phyloP scores from a whole-genome alignment of 768 basidiomycete species.

The Amanita jacksonii region DNA sequence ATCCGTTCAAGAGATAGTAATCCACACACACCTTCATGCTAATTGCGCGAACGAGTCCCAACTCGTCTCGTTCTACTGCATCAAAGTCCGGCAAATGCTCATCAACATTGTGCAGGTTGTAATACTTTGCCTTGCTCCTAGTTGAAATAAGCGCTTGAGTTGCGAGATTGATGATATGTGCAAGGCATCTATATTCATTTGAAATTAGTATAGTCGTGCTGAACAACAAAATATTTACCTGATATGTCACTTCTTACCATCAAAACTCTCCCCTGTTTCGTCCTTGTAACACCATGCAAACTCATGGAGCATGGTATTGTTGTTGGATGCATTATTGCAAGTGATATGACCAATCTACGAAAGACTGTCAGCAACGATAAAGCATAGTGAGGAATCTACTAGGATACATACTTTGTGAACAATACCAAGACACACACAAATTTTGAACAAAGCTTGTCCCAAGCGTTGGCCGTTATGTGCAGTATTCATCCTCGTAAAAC shows the following conservation, averaged over 20 bases:
- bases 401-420: conserved; percentile 18
- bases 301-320: background rate
- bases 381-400: background rate
- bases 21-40: conserved; percentile 15
- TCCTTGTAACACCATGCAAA: background rate
- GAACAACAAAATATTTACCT: background rate
- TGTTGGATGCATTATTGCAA: background rate
- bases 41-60: conserved; percentile 19
- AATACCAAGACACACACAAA: conserved; percentile 19
- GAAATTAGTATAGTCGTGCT: too few relatives aligned
- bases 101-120: conserved; percentile 14
- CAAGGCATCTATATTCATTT: conserved; percentile 16
- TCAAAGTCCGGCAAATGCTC: conserved; percentile 10
- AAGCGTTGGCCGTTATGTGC: conserved; percentile 27
- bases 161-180: too few relatives aligned
- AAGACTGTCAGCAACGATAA: background rate
- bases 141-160: conserved; percentile 22
- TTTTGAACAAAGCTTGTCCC: conserved; percentile 23
- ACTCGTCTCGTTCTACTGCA: conserved; percentile 20
- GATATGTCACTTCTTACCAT: background rate
- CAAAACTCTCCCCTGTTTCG: background rate
- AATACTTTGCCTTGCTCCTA: conserved; percentile 18
- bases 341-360: background rate
- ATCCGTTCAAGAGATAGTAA: conserved; percentile 10
- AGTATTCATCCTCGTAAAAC: too few relatives aligned